Evolutionary conservation across 768 basidiomycete genomes (phyloP), one percentile per base, ranked within the genome.

Genomic region (Trametes gibbosa): DNA sequence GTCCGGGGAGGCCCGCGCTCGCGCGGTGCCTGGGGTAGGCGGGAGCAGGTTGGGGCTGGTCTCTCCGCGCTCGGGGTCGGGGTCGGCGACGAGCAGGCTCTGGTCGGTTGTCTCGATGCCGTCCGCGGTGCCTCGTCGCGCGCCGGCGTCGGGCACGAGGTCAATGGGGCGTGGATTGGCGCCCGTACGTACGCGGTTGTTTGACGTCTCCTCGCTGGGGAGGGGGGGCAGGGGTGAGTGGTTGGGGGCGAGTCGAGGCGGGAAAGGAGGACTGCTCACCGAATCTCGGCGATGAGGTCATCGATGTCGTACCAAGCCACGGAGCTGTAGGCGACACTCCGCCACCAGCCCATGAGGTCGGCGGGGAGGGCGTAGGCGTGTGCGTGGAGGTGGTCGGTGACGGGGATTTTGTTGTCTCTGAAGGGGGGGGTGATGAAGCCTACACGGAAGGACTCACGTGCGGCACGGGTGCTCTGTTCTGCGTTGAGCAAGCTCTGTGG

Each of bases 141-240:
- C 79, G 2, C 90, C 90, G 1, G 90, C 91, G 17, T 77, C 73
- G 1, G 89, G 89, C 7, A 93, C 85, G 66, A 71, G 72, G 72
- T 90, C 88, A 60, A 92, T 92, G 40, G 90, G 89, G 0, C 64
- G 59, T 0, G 62, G 50, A 32, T 45, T 58, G 40, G 59, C 73
- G 21, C 89, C 89, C 7, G 90, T 90, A 69, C 90, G 91, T 69
- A 94, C 75, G 41, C 90, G 85, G 72, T 94, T 92, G 68, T 92
- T 94, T 14, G 89, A 85, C 2, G 86, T 84, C 19, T 84, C 81
- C 73, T 93, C 90, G 48, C 91, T 92, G 73, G 40, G 27, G 21
- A 12, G 19, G n/a, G 19, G 19, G 35, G 21, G 13, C 21, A 42
- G 12, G 37, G 27, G 34, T 14, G 17, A 50, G 48, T 54, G 34